These are phyloP conservation scores for Xylaria sp. DNA, from an alignment of 2,329 filamentous ascomycete genomes.

Conservation along the genomic window DNA sequence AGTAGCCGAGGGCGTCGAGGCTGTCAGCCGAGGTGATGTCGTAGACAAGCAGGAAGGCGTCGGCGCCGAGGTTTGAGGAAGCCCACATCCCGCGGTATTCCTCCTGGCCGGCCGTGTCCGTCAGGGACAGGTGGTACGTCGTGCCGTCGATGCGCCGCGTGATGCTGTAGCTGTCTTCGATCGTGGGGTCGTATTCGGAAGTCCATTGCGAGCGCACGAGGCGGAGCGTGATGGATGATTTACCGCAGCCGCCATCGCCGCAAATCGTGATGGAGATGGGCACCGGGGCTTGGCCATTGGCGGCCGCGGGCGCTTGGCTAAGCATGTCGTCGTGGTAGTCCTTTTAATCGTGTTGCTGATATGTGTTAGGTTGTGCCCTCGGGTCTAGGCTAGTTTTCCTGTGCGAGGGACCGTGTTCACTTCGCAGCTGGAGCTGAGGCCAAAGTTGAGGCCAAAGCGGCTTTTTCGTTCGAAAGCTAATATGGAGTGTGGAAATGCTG, in stretches of 20 bases:
- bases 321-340: constrained; percentile 15
- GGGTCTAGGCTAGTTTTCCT: background rate
- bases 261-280: constrained; percentile 81
- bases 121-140: constrained; percentile 78
- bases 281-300: constrained; percentile 48
- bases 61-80: constrained; percentile 75
- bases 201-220: constrained; percentile 85
- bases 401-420: background rate
- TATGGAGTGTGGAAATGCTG: background rate
- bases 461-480: background rate
- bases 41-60: constrained; percentile 86
- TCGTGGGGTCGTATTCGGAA: constrained; percentile 80
- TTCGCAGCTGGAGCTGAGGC: background rate
- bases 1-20: constrained; percentile 75
- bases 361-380: background rate
- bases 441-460: background rate
- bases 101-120: constrained; percentile 87
- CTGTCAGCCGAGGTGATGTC: constrained; percentile 77
- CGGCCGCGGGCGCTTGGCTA: constrained; percentile 10
- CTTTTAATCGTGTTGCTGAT: background rate
- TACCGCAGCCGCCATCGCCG: constrained; percentile 83
- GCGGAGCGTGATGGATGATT: constrained; percentile 83
- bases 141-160: constrained; percentile 81
- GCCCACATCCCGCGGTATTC: constrained; percentile 90
- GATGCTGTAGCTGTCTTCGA: constrained; percentile 84